Conservation (phyloP, 164 flowering plant species). For the Nymphaea thermarum region DNA sequence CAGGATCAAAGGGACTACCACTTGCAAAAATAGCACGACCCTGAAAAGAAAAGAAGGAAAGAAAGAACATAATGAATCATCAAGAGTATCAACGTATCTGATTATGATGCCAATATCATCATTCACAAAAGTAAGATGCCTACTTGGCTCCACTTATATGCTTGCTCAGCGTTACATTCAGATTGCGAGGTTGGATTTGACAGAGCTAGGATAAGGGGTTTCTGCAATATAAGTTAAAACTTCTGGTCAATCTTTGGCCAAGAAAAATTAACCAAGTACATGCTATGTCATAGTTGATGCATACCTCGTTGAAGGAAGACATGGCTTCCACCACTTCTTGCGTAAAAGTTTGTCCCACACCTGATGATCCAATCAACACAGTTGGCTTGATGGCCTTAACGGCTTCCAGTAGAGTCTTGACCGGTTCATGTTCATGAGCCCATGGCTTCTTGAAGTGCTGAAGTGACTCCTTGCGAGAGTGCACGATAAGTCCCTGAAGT, state of each 20-base stretch:
- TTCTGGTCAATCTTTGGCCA: conserved; percentile 1
- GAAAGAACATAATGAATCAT: background rate
- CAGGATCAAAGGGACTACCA: conserved; percentile 96
- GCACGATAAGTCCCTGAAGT: conserved; percentile 80
- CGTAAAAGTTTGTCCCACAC: conserved; percentile 70
- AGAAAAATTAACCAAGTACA: too few relatives aligned
- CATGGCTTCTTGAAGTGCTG: conserved; percentile 96
- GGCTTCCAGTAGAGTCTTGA: conserved; percentile 57
- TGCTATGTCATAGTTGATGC: too few relatives aligned
- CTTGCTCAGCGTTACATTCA: conserved; percentile 94
- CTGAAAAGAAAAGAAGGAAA: conserved; percentile 18
- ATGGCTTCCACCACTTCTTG: conserved; percentile 83
- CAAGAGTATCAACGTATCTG: too few relatives aligned
- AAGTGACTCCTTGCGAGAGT: conserved; percentile 65
- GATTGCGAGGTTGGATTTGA: conserved; percentile 94
- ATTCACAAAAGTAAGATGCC: background rate
- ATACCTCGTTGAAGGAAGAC: conserved; percentile 69
- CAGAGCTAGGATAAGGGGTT: conserved; percentile 82
- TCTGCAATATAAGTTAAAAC: conserved; percentile 30
- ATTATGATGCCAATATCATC: background rate
- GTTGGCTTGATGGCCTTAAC: conserved; percentile 90
- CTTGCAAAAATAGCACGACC: conserved; percentile 91
- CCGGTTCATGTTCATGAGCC: conserved; percentile 96
- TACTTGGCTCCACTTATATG: conserved; percentile 86
- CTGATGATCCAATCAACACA: conserved; percentile 76